Conservation (phyloP, 2,329 filamentous ascomycete species). For the Aspergillus sp. region DNA sequence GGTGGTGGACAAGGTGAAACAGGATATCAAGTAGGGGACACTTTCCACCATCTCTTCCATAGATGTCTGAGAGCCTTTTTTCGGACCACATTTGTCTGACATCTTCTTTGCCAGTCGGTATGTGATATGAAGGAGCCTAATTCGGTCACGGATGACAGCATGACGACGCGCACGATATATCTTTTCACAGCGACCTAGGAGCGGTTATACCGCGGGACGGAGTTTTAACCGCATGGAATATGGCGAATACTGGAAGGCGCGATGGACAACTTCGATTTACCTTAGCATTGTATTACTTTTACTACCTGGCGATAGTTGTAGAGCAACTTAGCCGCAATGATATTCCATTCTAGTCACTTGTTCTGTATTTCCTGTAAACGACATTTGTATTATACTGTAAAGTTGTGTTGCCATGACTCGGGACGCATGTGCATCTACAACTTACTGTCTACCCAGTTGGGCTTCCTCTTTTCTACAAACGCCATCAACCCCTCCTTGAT, state of each 20-base stretch:
- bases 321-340: slow-evolving; percentile 5
- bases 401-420: no score
- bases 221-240: slow-evolving; percentile 23
- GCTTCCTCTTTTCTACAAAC: slow-evolving; percentile 71
- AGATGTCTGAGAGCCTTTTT: not conserved
- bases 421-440: slow-evolving; percentile 1
- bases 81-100: not conserved
- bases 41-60: not conserved
- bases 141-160: slow-evolving; percentile 24
- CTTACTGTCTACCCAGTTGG: slow-evolving; percentile 63
- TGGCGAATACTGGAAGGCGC: slow-evolving; percentile 26
- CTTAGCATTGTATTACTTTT: slow-evolving; percentile 12
- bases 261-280: slow-evolving; percentile 12
- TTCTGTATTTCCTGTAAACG: not conserved
- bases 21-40: slow-evolving; percentile 32
- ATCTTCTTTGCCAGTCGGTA: slow-evolving; percentile 7
- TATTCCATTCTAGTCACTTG: slow-evolving; percentile 26
- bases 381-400: no score
- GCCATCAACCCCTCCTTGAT: slow-evolving; percentile 73
- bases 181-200: slow-evolving; percentile 13
- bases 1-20: slow-evolving; percentile 78
- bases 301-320: slow-evolving; percentile 10
- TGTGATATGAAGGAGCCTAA: slow-evolving; percentile 18
- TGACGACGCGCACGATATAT: slow-evolving; percentile 2
- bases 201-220: slow-evolving; percentile 20